Conservation (phyloP, 305 asterid species). For the Fraxinus dipetala region DNA sequence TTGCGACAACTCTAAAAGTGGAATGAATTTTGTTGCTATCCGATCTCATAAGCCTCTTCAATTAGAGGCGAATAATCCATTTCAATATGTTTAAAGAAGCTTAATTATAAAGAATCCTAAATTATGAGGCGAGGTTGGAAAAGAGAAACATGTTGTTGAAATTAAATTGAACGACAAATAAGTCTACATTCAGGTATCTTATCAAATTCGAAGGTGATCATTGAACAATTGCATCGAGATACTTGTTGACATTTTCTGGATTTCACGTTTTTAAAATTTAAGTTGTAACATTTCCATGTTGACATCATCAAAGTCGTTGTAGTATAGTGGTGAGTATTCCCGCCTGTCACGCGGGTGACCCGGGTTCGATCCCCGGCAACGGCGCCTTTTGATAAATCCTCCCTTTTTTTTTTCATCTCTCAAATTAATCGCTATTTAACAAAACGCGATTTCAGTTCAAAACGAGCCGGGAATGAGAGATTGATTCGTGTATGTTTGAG, state of each 20-base stretch:
- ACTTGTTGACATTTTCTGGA: neutral
- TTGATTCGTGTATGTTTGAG: neutral
- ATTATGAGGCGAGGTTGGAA: neutral
- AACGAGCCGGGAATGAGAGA: neutral
- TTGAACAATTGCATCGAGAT: neutral
- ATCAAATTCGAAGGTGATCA: neutral
- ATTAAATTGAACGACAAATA: neutral
- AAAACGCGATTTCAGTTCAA: neutral
- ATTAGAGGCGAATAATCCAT: too few species aligned
- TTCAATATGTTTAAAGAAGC: too few species aligned
- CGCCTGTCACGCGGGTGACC: constrained; percentile 4
- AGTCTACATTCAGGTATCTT: neutral
- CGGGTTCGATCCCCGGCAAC: constrained; percentile 1
- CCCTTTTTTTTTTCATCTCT: neutral
- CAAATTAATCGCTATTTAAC: neutral
- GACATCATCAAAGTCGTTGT: neutral
- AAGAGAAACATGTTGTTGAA: neutral
- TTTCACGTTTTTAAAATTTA: neutral
- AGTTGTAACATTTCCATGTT: too few species aligned
- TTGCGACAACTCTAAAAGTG: too few species aligned
- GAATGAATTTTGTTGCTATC: too few species aligned
- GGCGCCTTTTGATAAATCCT: neutral
- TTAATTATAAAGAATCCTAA: neutral
- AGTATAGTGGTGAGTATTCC: neutral
- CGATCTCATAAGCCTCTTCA: too few species aligned